Percentiles rank a stretch among this genome's conserved stretches.
phyloP scores from a whole-genome alignment of 1,139 yeast species.

The Blastobotrys aristatus region DNA sequence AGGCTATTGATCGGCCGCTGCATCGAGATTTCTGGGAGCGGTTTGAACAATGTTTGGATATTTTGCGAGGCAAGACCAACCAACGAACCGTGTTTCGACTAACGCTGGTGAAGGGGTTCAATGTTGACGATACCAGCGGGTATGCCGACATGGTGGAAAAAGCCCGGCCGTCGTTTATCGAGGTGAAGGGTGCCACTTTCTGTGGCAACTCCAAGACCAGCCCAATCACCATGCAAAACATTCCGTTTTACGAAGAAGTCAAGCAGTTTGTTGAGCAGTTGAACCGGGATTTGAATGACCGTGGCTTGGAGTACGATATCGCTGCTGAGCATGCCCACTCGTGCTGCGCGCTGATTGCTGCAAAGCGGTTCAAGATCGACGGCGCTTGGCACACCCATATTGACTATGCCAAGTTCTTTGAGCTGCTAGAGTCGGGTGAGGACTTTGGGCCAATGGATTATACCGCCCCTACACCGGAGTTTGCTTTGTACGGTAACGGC shows the following conservation, averaged over 20 bases:
- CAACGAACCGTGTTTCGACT: constrained; percentile 90
- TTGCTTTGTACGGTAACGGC: constrained; percentile 92
- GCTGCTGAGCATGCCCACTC: constrained; percentile 97
- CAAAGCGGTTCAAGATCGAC: constrained; percentile 60
- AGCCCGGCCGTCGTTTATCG: constrained; percentile 84
- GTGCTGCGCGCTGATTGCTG: constrained; percentile 84
- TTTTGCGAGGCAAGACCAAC: constrained; percentile 67
- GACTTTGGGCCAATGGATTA: constrained; percentile 77
- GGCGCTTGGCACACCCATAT: constrained; percentile 88
- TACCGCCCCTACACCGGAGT: constrained; percentile 71
- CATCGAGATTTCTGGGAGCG: constrained; percentile 94
- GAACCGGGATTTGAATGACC: constrained; percentile 50
- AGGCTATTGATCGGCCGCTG: constrained; percentile 81
- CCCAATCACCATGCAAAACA: constrained; percentile 90
- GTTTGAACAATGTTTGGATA: constrained; percentile 72
- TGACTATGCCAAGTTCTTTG: constrained; percentile 72
- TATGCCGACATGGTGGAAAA: constrained; percentile 83
- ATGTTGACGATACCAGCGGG: constrained; percentile 75
- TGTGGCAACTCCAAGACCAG: constrained; percentile 84
- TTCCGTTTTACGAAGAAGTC: constrained; percentile 92
- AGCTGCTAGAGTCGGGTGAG: constrained; percentile 51
- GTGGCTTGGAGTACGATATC: constrained; percentile 69
- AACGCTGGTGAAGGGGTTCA: constrained; percentile 88
- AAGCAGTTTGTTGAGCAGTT: constrained; percentile 63
- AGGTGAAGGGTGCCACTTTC: constrained; percentile 90